These are phyloP conservation scores for Colletotrichum musae DNA, from an alignment of 2,329 filamentous ascomycete species.

Conservation along the genomic window DNA sequence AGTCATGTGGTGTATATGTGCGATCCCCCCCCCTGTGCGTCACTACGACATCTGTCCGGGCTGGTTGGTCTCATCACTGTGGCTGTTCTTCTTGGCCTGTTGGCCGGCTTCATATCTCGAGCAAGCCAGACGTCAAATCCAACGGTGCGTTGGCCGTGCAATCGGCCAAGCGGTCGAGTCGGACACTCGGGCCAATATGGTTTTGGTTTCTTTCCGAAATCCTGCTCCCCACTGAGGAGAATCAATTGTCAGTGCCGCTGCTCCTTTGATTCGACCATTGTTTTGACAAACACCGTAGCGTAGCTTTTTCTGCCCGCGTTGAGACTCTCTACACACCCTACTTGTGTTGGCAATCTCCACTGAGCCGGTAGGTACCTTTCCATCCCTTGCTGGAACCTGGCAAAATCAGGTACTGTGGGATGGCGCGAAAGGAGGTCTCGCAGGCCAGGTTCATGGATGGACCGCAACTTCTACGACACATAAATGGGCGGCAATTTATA, in stretches of 20 bases:
- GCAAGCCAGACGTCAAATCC: neutral
- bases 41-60: constrained; percentile 18
- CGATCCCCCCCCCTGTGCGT: constrained; percentile 9
- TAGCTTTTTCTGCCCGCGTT: constrained; percentile 7
- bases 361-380: neutral
- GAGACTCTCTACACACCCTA: neutral
- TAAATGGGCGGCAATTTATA: neutral
- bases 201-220: constrained; percentile 1
- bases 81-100: neutral
- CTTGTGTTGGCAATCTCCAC: neutral
- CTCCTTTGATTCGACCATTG: constrained; percentile 16
- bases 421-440: neutral
- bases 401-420: neutral
- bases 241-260: neutral
- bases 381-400: constrained; percentile 13
- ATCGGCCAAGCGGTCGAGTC: neutral
- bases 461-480: neutral
- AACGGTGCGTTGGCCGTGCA: constrained; percentile 8
- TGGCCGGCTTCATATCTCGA: neutral
- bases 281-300: constrained; percentile 20
- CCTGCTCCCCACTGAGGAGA: neutral
- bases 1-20: constrained; percentile 26
- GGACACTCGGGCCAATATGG: constrained; percentile 7
- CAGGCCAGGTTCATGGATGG: constrained; percentile 23
- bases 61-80: neutral